Evolutionary conservation across 2,329 filamentous ascomycete species (phyloP), one percentile per base, ranked within the genome.

Genomic region (Aspergillus candidus): DNA sequence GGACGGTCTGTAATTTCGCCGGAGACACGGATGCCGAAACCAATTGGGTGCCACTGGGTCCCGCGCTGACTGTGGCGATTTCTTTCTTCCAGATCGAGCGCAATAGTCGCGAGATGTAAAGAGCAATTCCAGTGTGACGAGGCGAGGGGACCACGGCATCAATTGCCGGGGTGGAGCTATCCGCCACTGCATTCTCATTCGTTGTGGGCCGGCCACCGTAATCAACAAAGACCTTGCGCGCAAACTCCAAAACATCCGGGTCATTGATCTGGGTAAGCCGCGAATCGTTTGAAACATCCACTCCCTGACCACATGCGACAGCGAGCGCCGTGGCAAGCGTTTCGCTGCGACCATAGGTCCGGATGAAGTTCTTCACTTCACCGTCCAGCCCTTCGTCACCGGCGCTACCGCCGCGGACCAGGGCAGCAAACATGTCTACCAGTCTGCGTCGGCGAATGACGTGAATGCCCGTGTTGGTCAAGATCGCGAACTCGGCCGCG

Each of bases 271-370:
- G 77, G 0, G 86, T 83, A 8, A 84, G 69, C 35, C 89, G 80
- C 35, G 82, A 79, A 45, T 88, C 86, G 1, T 74, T 63, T 0
- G 84, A 85, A 14, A 87, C 79, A 58, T 95, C 91, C 18, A 85
- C 83, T 8, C 89, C 91, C 62, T 97, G 90, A 4, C 91, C 90
- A 64, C 93, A 98, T 32, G 93, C 90, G 27, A 98, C 93, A 10
- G 93, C 93, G 40, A 98, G 72, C 18, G 93, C 90, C 33, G 91
- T 89, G 0, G 93, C 88, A 42, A 94, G 83, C 0, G 87, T 93
- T 65, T 98, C 93, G 3, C 84, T 83, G 10, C 90, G 81, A 11
- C 93, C 93, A 62, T 97, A 98, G 8, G 83, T 77, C 45, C 83
- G 80, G 48, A 93, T 87, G 57, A 98, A 91, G 48, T 82, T 86